These are phyloP conservation scores for Paramecium biaurelia DNA, from an alignment of 73 alveolate genomes.

Conservation along the genomic window DNA sequence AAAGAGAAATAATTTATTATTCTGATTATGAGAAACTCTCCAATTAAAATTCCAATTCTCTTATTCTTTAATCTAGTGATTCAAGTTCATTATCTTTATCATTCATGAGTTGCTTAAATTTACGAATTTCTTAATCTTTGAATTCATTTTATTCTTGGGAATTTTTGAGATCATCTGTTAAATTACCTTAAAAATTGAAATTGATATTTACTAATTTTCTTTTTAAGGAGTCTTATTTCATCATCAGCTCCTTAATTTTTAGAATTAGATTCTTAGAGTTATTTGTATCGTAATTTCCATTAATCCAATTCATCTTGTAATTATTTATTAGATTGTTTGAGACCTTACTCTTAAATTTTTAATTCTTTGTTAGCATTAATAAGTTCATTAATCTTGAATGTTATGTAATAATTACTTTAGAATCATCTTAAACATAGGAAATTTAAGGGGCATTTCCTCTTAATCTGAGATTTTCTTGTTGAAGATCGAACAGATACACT, in stretches of 20 bases:
- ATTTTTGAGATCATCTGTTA: background rate
- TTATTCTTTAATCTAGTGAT: background rate
- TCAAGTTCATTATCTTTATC: conserved; percentile 31
- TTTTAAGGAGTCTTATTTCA: background rate
- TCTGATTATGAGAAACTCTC: background rate
- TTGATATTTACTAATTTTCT: background rate
- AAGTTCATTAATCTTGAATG: background rate
- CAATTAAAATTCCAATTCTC: background rate
- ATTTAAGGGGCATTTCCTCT: background rate
- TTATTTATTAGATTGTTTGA: background rate
- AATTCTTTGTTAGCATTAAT: background rate
- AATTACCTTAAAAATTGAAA: background rate
- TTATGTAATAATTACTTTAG: background rate
- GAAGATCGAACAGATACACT: background rate
- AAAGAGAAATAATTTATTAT: background rate
- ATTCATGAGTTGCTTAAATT: background rate
- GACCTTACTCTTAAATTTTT: background rate
- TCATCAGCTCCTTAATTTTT: conserved; percentile 6
- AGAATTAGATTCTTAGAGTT: background rate
- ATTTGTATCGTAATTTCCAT: conserved; percentile 1
- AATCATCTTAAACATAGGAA: background rate
- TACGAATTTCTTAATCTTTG: background rate
- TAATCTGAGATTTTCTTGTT: background rate
- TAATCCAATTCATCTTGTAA: background rate
- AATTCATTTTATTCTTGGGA: background rate